Evolutionary conservation across 1,284 basidiomycete genomes (phyloP).

Genomic region (Phylloboletellus chloephorus): DNA sequence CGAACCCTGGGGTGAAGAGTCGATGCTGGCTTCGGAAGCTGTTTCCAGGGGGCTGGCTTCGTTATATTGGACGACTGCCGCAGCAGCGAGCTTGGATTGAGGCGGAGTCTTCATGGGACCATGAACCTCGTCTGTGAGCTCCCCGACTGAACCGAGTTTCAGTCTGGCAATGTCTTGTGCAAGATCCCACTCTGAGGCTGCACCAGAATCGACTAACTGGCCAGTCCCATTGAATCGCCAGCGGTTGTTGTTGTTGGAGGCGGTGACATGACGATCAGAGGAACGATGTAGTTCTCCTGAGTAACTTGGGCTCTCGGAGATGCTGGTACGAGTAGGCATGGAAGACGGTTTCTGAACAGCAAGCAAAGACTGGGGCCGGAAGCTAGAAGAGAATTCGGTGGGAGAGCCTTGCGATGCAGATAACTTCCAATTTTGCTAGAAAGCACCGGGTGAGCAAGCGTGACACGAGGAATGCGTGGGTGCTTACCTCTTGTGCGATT

Average conservation of each 20-base stretch:
- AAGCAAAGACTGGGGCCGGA: conserved; percentile 29
- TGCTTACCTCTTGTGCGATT: conserved; percentile 26
- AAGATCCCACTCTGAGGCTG: conserved; percentile 59
- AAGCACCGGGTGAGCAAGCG: conserved; percentile 18
- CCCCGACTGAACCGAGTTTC: conserved; percentile 52
- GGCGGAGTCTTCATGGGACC: conserved; percentile 57
- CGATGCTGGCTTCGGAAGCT: conserved; percentile 61
- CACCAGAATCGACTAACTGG: conserved; percentile 54
- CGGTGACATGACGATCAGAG: conserved; percentile 28
- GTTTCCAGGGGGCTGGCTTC: conserved; percentile 69
- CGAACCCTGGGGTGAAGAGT: conserved; percentile 63
- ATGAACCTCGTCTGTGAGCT: conserved; percentile 47
- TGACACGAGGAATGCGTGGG: conserved; percentile 24
- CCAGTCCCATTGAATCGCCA: conserved; percentile 62
- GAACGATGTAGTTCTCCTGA: conserved; percentile 21
- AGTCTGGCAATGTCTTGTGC: conserved; percentile 67
- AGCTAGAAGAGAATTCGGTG: conserved; percentile 28
- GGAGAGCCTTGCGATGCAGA: conserved; percentile 32
- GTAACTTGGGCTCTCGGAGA: conserved; percentile 22
- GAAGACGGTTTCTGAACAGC: conserved; percentile 34
- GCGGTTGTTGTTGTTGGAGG: conserved; percentile 35
- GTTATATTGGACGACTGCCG: conserved; percentile 49
- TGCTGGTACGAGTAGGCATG: conserved; percentile 45
- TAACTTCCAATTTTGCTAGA: conserved; percentile 42
- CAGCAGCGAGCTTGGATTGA: conserved; percentile 48